Evolutionary conservation across 2,329 filamentous ascomycete species (phyloP), one percentile per base, ranked within the genome.

Genomic region (Epichloe glyceriae): DNA sequence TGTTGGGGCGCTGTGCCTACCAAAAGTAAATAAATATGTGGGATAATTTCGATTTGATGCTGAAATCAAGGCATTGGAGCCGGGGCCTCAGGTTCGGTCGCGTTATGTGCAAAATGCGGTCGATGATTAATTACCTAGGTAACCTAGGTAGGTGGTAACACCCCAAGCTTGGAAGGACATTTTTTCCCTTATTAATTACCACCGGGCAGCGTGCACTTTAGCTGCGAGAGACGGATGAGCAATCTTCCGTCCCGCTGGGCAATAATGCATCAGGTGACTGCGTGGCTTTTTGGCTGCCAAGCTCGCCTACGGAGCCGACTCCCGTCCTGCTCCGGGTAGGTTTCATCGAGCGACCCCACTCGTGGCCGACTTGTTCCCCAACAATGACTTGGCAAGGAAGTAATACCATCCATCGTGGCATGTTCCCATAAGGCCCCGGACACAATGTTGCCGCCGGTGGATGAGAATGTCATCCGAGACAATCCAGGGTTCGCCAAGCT

Each of bases 401-500:
- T 15, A n/a, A 38, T 14, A 7, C 1, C 1, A 11, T 26, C 12
- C 35, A n/a, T 14, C 35, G 14, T 38, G 35, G 3, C 35, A 6
- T 14, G 14, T 14, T 14, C 35, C 12, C 35, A 7, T 7, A 34
- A 20, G 17, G n/a, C 14, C 19, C 42, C 8, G 11, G 8, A 12
- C 20, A 33, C 42, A 30, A 82, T 82, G 78, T 64, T 83, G 2
- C 80, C 80, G 0, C 78, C 78, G 0, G 64, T 83, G 8, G 79
- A 83, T 19, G 69, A 75, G 8, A 57, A 70, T 0, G 66, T 83
- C 17, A 62, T 84, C 1, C 63, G 72, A 49, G 71, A 68, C 52
- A 83, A 83, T 55, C 79, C 79, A 0, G 71, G 76, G 20, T 84
- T 83, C 57, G 74, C 76, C n/a, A 67, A 70, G 35, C 70, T 84